Evolutionary conservation across 108 stramenopile species (phyloP).

Genomic region (Cyclotella distinguenda): DNA sequence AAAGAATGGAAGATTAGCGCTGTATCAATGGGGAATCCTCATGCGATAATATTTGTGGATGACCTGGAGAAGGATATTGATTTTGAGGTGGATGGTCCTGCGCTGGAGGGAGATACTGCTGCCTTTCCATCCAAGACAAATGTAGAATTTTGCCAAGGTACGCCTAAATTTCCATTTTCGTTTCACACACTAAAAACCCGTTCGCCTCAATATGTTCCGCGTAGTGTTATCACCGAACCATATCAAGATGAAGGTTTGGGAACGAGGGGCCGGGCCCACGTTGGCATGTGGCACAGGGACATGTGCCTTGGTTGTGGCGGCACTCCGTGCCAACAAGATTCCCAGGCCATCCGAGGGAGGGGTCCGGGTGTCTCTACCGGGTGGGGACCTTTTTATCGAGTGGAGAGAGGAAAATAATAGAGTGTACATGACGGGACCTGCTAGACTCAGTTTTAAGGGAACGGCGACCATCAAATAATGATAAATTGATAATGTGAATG

Average conservation of each 20-base stretch:
- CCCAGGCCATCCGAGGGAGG: slow-evolving; percentile 58
- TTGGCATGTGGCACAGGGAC: slow-evolving; percentile 97
- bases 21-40: slow-evolving; percentile 98
- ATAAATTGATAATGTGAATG: not conserved
- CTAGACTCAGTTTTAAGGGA: slow-evolving; percentile 34
- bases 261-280: slow-evolving; percentile 96
- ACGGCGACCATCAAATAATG: slow-evolving; percentile 28
- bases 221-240: slow-evolving; percentile 71
- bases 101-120: slow-evolving; percentile 76
- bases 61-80: slow-evolving; percentile 87
- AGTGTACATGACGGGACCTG: slow-evolving; percentile 82
- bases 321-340: slow-evolving; percentile 86
- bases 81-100: slow-evolving; percentile 87
- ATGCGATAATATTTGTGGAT: slow-evolving; percentile 93
- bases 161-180: not conserved
- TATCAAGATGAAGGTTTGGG: slow-evolving; percentile 97
- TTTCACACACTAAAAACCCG: not conserved
- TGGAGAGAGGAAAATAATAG: slow-evolving; percentile 89
- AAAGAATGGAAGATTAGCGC: slow-evolving; percentile 89
- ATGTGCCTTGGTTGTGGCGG: slow-evolving; percentile 93
- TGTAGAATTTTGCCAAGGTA: slow-evolving; percentile 93
- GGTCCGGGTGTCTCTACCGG: slow-evolving; percentile 83
- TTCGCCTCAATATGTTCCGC: not conserved
- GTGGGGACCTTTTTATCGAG: slow-evolving; percentile 90
- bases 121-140: slow-evolving; percentile 94